These are phyloP conservation scores for Cyclocybe cylindracea DNA, from an alignment of 768 basidiomycete species.

Conservation along the genomic window DNA sequence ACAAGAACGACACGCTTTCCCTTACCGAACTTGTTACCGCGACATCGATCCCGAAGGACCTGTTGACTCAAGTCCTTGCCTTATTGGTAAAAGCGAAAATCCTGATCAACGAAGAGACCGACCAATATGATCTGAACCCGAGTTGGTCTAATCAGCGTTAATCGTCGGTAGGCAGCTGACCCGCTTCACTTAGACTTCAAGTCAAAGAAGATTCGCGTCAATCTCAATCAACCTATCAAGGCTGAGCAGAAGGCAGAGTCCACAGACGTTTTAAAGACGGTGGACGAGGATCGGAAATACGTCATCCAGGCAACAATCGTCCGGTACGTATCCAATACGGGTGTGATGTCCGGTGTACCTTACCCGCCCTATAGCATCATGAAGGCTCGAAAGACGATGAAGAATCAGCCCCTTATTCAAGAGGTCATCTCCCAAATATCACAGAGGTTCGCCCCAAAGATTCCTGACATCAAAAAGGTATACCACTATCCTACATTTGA, in stretches of 20 bases:
- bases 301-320: constrained; percentile 96
- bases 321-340: constrained; percentile 43
- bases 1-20: constrained; percentile 84
- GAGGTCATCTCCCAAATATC: constrained; percentile 91
- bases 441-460: constrained; percentile 87
- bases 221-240: constrained; percentile 90
- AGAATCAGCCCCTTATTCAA: constrained; percentile 87
- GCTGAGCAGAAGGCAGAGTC: constrained; percentile 93
- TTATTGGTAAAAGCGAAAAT: constrained; percentile 86
- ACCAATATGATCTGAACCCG: constrained; percentile 92
- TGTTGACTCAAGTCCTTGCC: constrained; percentile 67
- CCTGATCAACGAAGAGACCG: constrained; percentile 82
- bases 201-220: constrained; percentile 92
- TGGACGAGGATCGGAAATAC: constrained; percentile 97
- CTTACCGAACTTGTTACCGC: constrained; percentile 77
- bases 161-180: not conserved
- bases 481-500: constrained; percentile 2
- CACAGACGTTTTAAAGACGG: constrained; percentile 89
- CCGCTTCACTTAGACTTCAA: constrained; percentile 64
- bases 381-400: constrained; percentile 95
- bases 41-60: constrained; percentile 79
- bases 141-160: constrained; percentile 28
- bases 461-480: constrained; percentile 97
- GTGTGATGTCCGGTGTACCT: constrained; percentile 2
- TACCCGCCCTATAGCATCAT: constrained; percentile 63